These are phyloP conservation scores for Plasmodium knowlesi DNA, from an alignment of 169 alveolate genomes.

Conservation along the genomic window DNA sequence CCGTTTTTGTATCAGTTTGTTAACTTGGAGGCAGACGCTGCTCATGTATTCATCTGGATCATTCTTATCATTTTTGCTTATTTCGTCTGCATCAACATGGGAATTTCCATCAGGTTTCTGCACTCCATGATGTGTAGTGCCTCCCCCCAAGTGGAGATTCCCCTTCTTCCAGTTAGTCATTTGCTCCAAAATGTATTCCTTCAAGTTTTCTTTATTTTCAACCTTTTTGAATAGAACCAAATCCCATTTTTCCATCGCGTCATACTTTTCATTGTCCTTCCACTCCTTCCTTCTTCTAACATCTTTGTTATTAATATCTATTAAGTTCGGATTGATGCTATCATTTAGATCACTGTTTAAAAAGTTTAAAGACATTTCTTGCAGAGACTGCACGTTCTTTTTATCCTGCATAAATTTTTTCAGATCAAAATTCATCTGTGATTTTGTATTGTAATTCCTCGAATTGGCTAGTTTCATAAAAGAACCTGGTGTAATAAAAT, in stretches of 20 bases:
- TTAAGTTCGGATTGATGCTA: constrained; percentile 46
- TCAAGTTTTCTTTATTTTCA: constrained; percentile 34
- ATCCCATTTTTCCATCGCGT: constrained; percentile 69
- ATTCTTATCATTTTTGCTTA: background rate
- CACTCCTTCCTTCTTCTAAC: constrained; percentile 20
- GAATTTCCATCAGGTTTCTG: background rate
- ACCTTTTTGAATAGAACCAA: constrained; percentile 24
- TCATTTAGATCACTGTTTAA: constrained; percentile 19
- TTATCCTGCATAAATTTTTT: constrained; percentile 55
- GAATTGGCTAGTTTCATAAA: constrained; percentile 11
- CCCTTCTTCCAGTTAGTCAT: constrained; percentile 19
- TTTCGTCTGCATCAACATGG: background rate
- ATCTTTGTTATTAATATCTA: constrained; percentile 19
- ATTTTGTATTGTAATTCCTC: constrained; percentile 3
- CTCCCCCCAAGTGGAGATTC: background rate
- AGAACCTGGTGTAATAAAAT: constrained; percentile 72
- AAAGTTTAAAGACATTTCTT: constrained; percentile 60
- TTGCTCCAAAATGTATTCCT: constrained; percentile 52
- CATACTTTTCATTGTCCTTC: constrained; percentile 37
- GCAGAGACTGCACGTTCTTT: constrained; percentile 61
- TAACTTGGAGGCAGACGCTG: background rate
- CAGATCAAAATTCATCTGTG: constrained; percentile 37
- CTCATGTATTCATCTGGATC: background rate
- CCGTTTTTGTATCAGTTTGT: constrained; percentile 24
- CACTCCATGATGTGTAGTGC: background rate